Evolutionary conservation across 164 flowering plant genomes (phyloP), one percentile per base, ranked within the genome.

Genomic region (Aristolochia californica): DNA sequence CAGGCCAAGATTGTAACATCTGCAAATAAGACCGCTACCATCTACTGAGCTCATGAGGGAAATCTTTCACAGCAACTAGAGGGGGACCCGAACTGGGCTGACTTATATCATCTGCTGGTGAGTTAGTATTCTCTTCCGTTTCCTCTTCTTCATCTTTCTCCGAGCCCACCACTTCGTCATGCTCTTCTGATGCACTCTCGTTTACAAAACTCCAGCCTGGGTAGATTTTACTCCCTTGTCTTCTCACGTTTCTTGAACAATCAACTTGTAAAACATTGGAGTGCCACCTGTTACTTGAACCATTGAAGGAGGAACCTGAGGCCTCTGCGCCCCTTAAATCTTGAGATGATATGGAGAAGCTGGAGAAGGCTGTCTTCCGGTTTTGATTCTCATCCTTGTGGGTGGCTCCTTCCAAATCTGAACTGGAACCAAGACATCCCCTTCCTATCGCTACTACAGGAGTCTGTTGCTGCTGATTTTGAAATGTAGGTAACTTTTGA

Each of bases 71-170:
- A 47, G 53, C 58, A 51, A 56, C 23, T 22, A 26, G 57, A 23
- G 49, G 56, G 13, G 45, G 43, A 23, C 40, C 48, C 43, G 55
- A 62, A 23, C 67, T 53, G 27, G n/a, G 13, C 25, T 17, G 59
- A 56, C 45, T 71, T 27, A 53, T 62, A 62, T 64, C 76, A 40
- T 73, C 75, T 55, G 60, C 67, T 11, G 63, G 68, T 26, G 73
- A 70, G 71, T 68, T 73, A 0, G 62, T 51, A 58, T 72, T 72
- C 38, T 76, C 77, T 43, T 45, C 71, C 64, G 53, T 70, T n/a
- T 67, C 74, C 53, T 66, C 72, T 1, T 65, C 71, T 22, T 66
- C 70, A 5, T 59, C 64, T 26, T 68, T 64, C 12, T 60, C 73
- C 28, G 76, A 65, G 43, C 62, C 66, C 30, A 58, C 60, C 27